phyloP scores from a whole-genome alignment of 2,329 filamentous ascomycete genomes.

The Nemania sp. region DNA sequence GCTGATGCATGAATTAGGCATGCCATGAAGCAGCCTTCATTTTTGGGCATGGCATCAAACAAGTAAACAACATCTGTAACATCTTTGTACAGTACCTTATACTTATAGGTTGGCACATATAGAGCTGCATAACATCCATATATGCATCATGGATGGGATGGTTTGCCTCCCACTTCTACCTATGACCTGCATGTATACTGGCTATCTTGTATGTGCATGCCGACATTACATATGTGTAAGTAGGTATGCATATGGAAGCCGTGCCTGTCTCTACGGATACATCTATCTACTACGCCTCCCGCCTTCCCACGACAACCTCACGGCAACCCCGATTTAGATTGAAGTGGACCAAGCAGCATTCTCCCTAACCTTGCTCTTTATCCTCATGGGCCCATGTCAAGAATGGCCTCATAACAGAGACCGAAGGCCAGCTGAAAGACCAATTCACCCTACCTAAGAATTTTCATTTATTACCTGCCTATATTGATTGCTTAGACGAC shows the following conservation, averaged over 20 bases:
- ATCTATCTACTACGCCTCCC: neutral
- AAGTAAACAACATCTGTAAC: neutral
- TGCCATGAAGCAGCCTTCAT: neutral
- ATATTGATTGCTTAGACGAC: constrained; percentile 2
- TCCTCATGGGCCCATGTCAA: neutral
- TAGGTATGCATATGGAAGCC: neutral
- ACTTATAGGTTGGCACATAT: neutral
- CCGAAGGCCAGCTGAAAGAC: constrained; percentile 7
- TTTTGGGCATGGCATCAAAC: neutral
- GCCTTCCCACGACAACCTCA: neutral
- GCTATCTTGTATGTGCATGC: neutral
- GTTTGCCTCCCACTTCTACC: neutral
- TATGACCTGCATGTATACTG: neutral
- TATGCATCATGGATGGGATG: neutral
- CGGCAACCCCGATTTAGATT: neutral
- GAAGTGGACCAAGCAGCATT: neutral
- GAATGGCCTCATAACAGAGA: neutral
- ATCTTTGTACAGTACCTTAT: neutral
- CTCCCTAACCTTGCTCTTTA: neutral
- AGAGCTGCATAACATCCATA: neutral
- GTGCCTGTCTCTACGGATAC: neutral
- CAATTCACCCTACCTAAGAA: constrained; percentile 9
- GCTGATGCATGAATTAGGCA: neutral
- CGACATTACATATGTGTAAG: too few species aligned
- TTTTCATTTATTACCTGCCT: constrained; percentile 14